Conservation (phyloP, 805 yeast genomes). For the Metschnikowia baotianmanensis region DNA sequence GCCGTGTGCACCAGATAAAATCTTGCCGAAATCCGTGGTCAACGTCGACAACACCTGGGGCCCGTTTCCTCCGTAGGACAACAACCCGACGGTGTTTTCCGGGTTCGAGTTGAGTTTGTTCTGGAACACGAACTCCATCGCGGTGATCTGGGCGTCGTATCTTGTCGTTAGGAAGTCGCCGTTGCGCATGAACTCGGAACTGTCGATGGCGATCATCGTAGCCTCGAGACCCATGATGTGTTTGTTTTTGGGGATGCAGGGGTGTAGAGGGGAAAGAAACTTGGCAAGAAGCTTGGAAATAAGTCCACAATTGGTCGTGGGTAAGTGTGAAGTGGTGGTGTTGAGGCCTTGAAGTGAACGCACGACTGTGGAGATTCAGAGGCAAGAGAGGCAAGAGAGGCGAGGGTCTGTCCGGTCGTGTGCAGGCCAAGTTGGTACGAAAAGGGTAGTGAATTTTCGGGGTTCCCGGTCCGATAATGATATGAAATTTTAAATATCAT, state of each 20-base stretch:
- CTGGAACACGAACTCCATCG: constrained; percentile 83
- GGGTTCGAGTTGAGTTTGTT: constrained; percentile 87
- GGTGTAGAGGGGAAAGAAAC: too few species aligned
- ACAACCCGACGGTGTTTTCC: constrained; percentile 88
- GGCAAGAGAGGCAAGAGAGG: too few species aligned
- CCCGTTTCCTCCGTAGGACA: constrained; percentile 81
- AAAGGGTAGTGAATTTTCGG: too few species aligned
- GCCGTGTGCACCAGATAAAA: constrained; percentile 80
- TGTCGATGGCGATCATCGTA: constrained; percentile 91
- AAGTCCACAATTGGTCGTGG: too few species aligned
- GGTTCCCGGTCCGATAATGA: too few species aligned
- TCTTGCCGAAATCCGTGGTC: constrained; percentile 82
- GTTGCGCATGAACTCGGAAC: constrained; percentile 92
- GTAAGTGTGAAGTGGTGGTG: too few species aligned
- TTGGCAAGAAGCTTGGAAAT: too few species aligned
- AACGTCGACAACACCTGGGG: constrained; percentile 87
- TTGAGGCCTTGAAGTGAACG: too few species aligned
- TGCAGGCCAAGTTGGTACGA: too few species aligned
- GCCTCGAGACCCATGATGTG: constrained; percentile 87
- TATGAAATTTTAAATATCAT: too few species aligned
- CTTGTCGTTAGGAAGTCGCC: constrained; percentile 90
- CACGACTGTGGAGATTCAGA: too few species aligned
- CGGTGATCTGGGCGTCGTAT: constrained; percentile 88
- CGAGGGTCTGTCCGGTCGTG: too few species aligned
- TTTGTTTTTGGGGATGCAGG: not conserved